phyloP scores from a whole-genome alignment of 805 yeast genomes.

The Brettanomyces anomalus region DNA sequence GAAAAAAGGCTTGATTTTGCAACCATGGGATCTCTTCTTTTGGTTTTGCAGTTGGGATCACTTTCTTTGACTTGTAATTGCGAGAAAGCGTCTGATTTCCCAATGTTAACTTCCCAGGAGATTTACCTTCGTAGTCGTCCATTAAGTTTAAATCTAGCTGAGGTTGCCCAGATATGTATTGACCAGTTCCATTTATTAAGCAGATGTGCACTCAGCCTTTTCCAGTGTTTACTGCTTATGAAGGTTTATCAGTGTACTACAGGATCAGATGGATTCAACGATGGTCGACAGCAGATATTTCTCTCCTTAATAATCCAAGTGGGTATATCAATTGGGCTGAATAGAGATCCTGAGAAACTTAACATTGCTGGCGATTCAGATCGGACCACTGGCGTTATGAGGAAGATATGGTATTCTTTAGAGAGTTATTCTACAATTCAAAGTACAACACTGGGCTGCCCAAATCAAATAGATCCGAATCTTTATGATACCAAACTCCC shows the following conservation, averaged over 20 bases:
- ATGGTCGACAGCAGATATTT: slow-evolving; percentile 48
- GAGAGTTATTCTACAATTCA: slow-evolving; percentile 37
- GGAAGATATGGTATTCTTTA: slow-evolving; percentile 52
- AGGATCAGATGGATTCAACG: slow-evolving; percentile 46
- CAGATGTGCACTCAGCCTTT: slow-evolving; percentile 38
- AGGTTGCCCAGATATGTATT: slow-evolving; percentile 45
- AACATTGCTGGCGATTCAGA: slow-evolving; percentile 8
- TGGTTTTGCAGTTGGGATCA: slow-evolving; percentile 35
- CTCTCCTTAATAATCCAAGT: slow-evolving; percentile 52
- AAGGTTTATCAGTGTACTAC: slow-evolving; percentile 40
- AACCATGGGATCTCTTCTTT: slow-evolving; percentile 34
- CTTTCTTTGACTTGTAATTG: slow-evolving; percentile 1
- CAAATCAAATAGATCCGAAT: slow-evolving; percentile 29
- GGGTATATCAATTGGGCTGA: slow-evolving; percentile 59
- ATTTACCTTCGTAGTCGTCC: slow-evolving; percentile 36
- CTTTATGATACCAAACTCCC: slow-evolving; percentile 49
- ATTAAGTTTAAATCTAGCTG: slow-evolving; percentile 17
- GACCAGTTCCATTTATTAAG: slow-evolving; percentile 44
- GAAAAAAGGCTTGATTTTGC: slow-evolving; percentile 41
- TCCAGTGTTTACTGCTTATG: slow-evolving; percentile 46
- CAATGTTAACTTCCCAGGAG: slow-evolving; percentile 7
- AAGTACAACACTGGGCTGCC: slow-evolving; percentile 39
- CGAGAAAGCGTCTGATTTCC: slow-evolving; percentile 12
- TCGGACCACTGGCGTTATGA: slow-evolving; percentile 36
- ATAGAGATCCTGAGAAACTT: slow-evolving; percentile 51